These are phyloP conservation scores for Blastocystis sp. DNA, from an alignment of 352 stramenopile genomes.

Conservation along the genomic window DNA sequence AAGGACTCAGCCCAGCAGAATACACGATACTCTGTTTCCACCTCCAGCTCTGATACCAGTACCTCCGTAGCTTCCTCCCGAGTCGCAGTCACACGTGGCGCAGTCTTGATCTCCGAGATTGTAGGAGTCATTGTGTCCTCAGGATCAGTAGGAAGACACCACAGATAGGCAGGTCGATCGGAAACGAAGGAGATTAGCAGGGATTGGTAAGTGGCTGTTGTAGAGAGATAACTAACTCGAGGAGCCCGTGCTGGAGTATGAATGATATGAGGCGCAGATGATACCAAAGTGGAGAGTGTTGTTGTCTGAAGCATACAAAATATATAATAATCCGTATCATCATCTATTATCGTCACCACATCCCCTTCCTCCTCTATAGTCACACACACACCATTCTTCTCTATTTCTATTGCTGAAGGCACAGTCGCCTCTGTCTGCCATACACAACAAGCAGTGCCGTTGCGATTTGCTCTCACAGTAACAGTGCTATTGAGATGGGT, in stretches of 20 bases:
- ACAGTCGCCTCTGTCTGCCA: background rate
- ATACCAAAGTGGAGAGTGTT: background rate
- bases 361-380: background rate
- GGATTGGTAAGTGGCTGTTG: background rate
- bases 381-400: background rate
- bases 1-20: constrained; percentile 44
- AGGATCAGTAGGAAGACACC: background rate
- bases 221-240: background rate
- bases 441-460: constrained; percentile 20
- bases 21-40: constrained; percentile 32
- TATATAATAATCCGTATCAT: constrained; percentile 11
- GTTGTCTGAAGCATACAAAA: background rate
- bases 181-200: background rate
- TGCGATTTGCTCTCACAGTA: background rate
- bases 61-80: background rate
- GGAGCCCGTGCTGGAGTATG: constrained; percentile 14
- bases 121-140: background rate
- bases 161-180: constrained; percentile 8
- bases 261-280: background rate
- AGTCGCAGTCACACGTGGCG: background rate
- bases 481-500: background rate
- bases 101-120: constrained; percentile 14
- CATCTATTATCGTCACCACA: background rate
- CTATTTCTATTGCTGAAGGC: background rate
- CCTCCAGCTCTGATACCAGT: background rate